These are phyloP conservation scores for Ophiosphaerella herpotricha DNA, from an alignment of 2,329 filamentous ascomycete species.

Conservation along the genomic window DNA sequence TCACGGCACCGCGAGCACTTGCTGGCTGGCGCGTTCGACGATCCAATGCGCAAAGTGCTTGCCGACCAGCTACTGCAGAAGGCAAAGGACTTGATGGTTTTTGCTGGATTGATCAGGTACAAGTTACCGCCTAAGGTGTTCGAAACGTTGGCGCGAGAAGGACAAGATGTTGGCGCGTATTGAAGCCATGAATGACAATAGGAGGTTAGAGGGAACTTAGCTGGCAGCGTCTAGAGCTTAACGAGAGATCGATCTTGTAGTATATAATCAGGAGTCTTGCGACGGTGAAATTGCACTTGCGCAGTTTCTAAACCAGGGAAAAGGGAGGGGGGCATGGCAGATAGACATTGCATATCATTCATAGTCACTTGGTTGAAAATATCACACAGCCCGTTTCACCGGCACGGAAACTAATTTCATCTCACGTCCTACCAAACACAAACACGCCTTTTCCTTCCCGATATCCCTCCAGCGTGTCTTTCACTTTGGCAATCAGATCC, in stretches of 20 bases:
- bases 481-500: conserved; percentile 72
- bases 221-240: not conserved
- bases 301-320: not conserved
- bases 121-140: conserved; percentile 85
- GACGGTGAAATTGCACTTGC: not conserved
- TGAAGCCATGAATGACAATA: conserved; percentile 6
- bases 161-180: conserved; percentile 47
- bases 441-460: conserved; percentile 89
- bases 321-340: no score
- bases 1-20: conserved; percentile 72
- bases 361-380: no score
- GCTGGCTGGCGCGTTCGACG: conserved; percentile 72
- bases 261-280: not conserved
- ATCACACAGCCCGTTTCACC: no score
- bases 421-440: conserved; percentile 64
- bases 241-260: not conserved
- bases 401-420: no score
- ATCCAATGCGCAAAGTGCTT: conserved; percentile 57
- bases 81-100: conserved; percentile 89
- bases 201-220: not conserved
- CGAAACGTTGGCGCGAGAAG: conserved; percentile 83
- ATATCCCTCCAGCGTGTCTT: conserved; percentile 82
- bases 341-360: no score
- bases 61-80: conserved; percentile 75
- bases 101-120: conserved; percentile 90